Percentiles rank a stretch among this genome's conserved stretches.
Evolutionary conservation across 2,329 filamentous ascomycete genomes (phyloP).

Genomic region (Magnaporthales sp.): DNA sequence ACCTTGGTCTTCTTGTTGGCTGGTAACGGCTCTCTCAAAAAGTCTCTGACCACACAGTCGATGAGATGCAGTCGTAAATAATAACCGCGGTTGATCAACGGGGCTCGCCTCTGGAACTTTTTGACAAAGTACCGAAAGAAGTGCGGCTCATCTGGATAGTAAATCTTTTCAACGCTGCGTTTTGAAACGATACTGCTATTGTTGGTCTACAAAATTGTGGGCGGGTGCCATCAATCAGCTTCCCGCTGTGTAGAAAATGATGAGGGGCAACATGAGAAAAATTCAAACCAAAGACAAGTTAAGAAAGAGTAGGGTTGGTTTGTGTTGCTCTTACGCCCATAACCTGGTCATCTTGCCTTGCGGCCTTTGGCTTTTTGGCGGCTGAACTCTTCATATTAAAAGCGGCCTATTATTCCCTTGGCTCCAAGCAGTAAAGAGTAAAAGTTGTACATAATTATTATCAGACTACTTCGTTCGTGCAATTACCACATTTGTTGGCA

Average conservation of each 20-base stretch:
- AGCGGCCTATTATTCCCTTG: not conserved
- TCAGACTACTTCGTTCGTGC: not conserved
- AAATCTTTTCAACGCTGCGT: slow-evolving; percentile 82
- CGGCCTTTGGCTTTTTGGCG: not conserved
- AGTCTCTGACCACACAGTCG: slow-evolving; percentile 64
- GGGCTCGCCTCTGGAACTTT: slow-evolving; percentile 74
- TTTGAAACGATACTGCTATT: slow-evolving; percentile 90
- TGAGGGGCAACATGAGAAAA: not conserved
- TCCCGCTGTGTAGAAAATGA: not conserved
- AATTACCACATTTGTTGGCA: not conserved
- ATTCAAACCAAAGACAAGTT: not conserved
- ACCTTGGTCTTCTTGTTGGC: slow-evolving; percentile 48
- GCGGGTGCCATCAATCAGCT: not conserved
- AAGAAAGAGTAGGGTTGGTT: not conserved
- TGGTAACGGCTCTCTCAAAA: slow-evolving; percentile 45
- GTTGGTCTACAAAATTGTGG: slow-evolving; percentile 54
- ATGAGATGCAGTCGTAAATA: slow-evolving; percentile 79
- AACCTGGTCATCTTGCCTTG: slow-evolving; percentile 36
- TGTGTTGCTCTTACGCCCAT: slow-evolving; percentile 35
- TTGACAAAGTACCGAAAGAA: slow-evolving; percentile 84
- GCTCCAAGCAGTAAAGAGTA: not conserved
- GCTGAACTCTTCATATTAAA: not conserved
- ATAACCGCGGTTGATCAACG: slow-evolving; percentile 84
- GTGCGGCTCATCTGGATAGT: slow-evolving; percentile 67
- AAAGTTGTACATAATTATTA: not conserved